Base-by-base conservation (phyloP, 495 filamentous ascomycete genomes). In the Margaritispora aquatica region DNA sequence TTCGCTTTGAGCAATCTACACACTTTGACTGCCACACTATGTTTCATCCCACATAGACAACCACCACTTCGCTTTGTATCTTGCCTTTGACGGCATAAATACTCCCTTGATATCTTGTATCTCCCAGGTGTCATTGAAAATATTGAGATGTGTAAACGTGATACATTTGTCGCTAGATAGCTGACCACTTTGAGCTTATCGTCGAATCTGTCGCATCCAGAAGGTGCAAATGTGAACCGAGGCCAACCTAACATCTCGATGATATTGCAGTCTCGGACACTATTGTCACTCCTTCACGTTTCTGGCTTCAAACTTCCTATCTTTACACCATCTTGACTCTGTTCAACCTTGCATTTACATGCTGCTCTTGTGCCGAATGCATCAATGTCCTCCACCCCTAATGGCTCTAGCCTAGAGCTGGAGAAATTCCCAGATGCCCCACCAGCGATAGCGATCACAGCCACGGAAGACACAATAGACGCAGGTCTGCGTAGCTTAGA, bases 401-500 rank as follows among this genome's bases (percentile, higher is more conserved):
- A 65, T 55, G 60, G 62, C 67, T 64, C 66, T 57, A 57, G 51
- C 53, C 58, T 29, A 60, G 60, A 65, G 62, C 64, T 65, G 36
- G 64, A 67, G 59, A 67, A 65, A 62, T 65, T 60, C 60, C 60
- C 65, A 11, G 54, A 66, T 63, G 47, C 63, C 61, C 58, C 66
- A 31, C 66, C 66, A 27, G 34, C 60, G 57, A 68, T 66, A 59
- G 57, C 46, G 26, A 46, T 61, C 31, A 61, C 52, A 26, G 46
- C 48, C 20, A 15, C 64, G 57, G 69, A 69, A 55, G 71, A 73
- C 36, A 74, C 75, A 59, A 83, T 84, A 26, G 88, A 93, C 69
- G 89, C 89, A 54, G 89, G 89, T 29, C 65, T 92, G 63, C 80
- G 79, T 63, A 88, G 84, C 66, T 66, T 88, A 24, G 76, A 91